Evolutionary conservation across 2,329 filamentous ascomycete species (phyloP), one percentile per base, ranked within the genome.

Genomic region (Cercospora zeae-maydis): DNA sequence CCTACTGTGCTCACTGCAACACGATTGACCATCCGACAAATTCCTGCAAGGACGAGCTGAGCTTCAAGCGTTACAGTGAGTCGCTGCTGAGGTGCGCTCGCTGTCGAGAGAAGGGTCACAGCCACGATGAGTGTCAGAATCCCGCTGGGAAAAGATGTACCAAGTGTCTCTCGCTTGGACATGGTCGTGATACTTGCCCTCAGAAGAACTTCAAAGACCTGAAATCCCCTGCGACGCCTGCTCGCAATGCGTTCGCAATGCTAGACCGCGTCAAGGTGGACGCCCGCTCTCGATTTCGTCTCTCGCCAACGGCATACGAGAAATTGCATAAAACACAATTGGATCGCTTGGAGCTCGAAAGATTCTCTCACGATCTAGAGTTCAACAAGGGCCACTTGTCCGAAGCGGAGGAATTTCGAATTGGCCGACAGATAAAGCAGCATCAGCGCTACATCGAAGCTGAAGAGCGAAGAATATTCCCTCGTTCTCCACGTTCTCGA

Each of bases 1-100:
- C 61, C 9, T 64, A 64, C 37, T 64, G 63, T 39, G 53, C 24
- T 13, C 56, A 31, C 16, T 64, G 63, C 39, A 64, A 64, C 36
- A 30, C 21, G 16, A 36, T 27, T 14, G 37, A 27, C 14, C 63
- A 65, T 49, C 37, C 39, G 37, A 59, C 52, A 24, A 19, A 37
- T 33, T 39, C 49, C 7, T 65, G 63, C 54, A 33, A 19, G 5
- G 33, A 58, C 39, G 14, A 9, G 14, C 10, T 30, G 5, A 57
- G 31, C 21, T 56, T 61, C 21, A 33, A 34, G 11, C 49, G 14
- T 34, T 53, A 34, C 27, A 53, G 49, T n/a, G 27, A 53, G 34
- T 53, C 49, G 11, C 49, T 53, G 30, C 16, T 65, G 16, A 42
- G 27, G 24, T 67, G 65, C 42, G 27, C 30, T 11, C 21, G 21